Conservation (phyloP, 2,329 filamentous ascomycete genomes). For the Penicillium sp. region DNA sequence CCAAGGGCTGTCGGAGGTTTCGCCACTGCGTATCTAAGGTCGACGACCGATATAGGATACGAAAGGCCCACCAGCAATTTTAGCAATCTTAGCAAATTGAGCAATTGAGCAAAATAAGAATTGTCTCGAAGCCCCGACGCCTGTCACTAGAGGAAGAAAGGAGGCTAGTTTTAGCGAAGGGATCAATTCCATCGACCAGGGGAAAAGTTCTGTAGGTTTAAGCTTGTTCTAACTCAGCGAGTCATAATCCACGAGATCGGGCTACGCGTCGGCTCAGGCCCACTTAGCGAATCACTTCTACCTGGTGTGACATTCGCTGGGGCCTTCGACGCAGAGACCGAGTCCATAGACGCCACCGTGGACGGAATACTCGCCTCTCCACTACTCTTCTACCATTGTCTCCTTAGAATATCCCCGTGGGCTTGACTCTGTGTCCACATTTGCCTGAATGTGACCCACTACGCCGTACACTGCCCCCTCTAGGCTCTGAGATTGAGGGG, state of each 20-base stretch:
- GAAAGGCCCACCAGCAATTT: not conserved
- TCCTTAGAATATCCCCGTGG: slow-evolving; percentile 4
- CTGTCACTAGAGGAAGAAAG: not conserved
- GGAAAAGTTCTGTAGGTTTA: slow-evolving; percentile 15
- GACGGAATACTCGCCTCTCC: not conserved
- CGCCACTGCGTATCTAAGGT: not conserved
- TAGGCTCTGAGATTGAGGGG: slow-evolving; percentile 2
- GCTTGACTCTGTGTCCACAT: slow-evolving; percentile 8
- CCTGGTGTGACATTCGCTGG: not conserved
- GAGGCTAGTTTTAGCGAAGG: slow-evolving; percentile 9
- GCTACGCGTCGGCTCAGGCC: slow-evolving; percentile 5
- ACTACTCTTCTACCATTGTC: slow-evolving; percentile 2
- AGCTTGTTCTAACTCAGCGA: slow-evolving; percentile 21
- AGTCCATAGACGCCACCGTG: not conserved
- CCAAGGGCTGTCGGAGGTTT: not conserved
- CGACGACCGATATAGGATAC: not conserved
- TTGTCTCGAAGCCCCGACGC: not conserved
- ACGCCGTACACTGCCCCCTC: slow-evolving; percentile 20
- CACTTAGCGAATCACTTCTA: slow-evolving; percentile 7
- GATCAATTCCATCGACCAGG: slow-evolving; percentile 12
- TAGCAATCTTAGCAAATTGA: too few relatives aligned
- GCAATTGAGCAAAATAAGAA: too few relatives aligned
- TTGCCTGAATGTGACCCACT: slow-evolving; percentile 7
- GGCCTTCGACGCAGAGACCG: not conserved
- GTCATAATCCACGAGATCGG: slow-evolving; percentile 3